Evolutionary conservation across 345 rosid genomes (phyloP).

Genomic region (Eucalyptus virginea): DNA sequence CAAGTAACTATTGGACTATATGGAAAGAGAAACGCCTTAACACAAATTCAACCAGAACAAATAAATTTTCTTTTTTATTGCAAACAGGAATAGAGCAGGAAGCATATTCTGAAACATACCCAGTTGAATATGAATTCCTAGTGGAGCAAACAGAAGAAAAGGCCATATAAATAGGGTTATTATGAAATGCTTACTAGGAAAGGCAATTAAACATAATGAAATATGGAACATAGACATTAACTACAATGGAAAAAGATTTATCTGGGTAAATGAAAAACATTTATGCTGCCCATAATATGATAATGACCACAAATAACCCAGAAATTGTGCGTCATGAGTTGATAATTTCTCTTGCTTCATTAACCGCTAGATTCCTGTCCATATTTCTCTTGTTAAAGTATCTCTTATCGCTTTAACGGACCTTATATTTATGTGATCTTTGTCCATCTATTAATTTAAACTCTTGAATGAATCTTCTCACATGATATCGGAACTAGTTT

Average conservation of each 20-base stretch:
- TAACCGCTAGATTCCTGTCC: not conserved
- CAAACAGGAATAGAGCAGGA: not conserved
- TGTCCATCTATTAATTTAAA: not conserved
- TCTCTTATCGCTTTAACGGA: not conserved
- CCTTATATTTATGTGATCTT: not conserved
- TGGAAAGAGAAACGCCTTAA: not conserved
- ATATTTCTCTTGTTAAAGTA: not conserved
- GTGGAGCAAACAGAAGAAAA: not conserved
- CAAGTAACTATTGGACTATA: not conserved
- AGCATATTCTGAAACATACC: not conserved
- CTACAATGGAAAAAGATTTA: not conserved
- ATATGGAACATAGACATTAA: not conserved
- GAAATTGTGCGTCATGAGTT: not conserved
- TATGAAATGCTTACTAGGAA: not conserved
- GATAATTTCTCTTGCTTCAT: not conserved
- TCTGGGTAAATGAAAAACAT: not conserved
- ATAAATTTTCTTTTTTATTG: not conserved
- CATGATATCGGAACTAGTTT: not conserved
- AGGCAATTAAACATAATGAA: not conserved
- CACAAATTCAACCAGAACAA: not conserved
- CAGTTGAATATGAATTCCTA: not conserved
- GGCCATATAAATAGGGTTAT: not conserved
- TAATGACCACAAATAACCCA: not conserved
- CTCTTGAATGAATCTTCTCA: not conserved
- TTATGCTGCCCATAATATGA: not conserved